Percentiles rank a stretch among this genome's conserved stretches.
phyloP scores from a whole-genome alignment of 2,329 filamentous ascomycete genomes.

The Sphaerulina musiva region DNA sequence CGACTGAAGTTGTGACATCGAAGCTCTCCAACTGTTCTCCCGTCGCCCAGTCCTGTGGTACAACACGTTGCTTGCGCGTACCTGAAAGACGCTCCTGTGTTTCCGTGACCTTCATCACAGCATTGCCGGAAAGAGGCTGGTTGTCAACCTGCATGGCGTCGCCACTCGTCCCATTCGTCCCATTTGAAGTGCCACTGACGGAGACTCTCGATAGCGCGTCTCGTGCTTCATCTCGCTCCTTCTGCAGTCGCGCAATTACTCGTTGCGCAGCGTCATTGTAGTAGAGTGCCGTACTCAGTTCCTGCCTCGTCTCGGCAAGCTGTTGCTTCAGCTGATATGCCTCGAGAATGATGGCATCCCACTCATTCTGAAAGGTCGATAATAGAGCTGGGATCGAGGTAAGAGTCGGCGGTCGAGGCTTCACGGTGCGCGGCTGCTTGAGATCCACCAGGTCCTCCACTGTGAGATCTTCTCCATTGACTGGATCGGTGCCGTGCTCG shows the following conservation, averaged over 20 bases:
- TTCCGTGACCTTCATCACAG: conserved; percentile 68
- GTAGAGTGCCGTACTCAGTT: conserved; percentile 88
- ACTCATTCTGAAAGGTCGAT: conserved; percentile 94
- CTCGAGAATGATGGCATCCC: conserved; percentile 89
- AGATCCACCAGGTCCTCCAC: conserved; percentile 81
- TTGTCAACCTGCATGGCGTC: conserved; percentile 93
- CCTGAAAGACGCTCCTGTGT: conserved; percentile 79
- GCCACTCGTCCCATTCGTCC: conserved; percentile 46
- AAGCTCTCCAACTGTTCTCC: conserved; percentile 61
- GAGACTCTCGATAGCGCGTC: conserved; percentile 82
- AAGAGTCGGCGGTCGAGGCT: conserved; percentile 82
- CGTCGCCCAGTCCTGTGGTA: conserved; percentile 80
- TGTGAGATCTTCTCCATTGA: conserved; percentile 77
- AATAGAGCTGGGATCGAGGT: conserved; percentile 95
- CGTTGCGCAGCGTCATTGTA: conserved; percentile 95
- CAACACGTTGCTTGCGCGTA: conserved; percentile 78
- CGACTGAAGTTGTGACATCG: conserved; percentile 48
- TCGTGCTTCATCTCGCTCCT: conserved; percentile 85
- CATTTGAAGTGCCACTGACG: conserved; percentile 49
- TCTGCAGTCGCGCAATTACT: conserved; percentile 85
- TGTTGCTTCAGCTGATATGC: conserved; percentile 87
- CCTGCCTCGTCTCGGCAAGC: conserved; percentile 80
- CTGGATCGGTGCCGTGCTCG: conserved; percentile 87
- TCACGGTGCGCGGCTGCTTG: conserved; percentile 74
- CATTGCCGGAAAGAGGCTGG: conserved; percentile 64